Evolutionary conservation across 1,284 basidiomycete species (phyloP).

Genomic region (Apiotrichum porosum): DNA sequence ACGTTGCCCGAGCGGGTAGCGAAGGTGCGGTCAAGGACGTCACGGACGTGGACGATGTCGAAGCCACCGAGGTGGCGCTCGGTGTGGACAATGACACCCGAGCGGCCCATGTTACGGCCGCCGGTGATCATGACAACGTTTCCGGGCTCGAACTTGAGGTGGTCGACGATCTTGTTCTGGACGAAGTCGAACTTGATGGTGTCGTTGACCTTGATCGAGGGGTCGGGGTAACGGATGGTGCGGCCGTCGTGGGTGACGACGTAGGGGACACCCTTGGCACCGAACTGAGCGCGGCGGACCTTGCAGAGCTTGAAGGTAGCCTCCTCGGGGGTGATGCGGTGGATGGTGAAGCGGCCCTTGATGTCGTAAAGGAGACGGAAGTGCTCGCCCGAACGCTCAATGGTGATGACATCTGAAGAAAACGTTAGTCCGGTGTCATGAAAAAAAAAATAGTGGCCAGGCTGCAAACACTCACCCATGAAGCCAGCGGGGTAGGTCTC

Average conservation of each 20-base stretch:
- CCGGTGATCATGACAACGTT: conserved; percentile 98
- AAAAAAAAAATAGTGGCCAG: too few relatives aligned
- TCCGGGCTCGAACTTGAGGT: conserved; percentile 94
- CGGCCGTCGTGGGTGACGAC: conserved; percentile 98
- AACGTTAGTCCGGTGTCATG: conserved; percentile 5
- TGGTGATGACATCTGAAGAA: conserved; percentile 90
- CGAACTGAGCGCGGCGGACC: conserved; percentile 87
- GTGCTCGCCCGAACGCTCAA: conserved; percentile 98
- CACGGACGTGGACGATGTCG: conserved; percentile 96
- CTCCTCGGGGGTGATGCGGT: conserved; percentile 98
- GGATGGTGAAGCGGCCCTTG: conserved; percentile 99
- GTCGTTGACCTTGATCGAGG: conserved; percentile 92
- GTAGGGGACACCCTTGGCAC: conserved; percentile 90
- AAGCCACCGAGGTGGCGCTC: conserved; percentile 98
- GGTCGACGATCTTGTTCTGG: conserved; percentile 90
- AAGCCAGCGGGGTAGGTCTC: conserved; percentile 95
- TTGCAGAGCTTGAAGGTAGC: conserved; percentile 97
- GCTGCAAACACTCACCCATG: conserved; percentile 83
- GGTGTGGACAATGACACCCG: conserved; percentile 88
- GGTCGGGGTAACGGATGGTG: conserved; percentile 99
- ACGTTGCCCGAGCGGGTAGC: conserved; percentile 95
- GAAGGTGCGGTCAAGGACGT: conserved; percentile 90
- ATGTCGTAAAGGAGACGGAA: conserved; percentile 99
- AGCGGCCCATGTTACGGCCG: conserved; percentile 99
- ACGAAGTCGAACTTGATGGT: conserved; percentile 96